Evolutionary conservation across 2,329 filamentous ascomycete species (phyloP), one percentile per base, ranked within the genome.

Genomic region (Triangularia verruculosa): DNA sequence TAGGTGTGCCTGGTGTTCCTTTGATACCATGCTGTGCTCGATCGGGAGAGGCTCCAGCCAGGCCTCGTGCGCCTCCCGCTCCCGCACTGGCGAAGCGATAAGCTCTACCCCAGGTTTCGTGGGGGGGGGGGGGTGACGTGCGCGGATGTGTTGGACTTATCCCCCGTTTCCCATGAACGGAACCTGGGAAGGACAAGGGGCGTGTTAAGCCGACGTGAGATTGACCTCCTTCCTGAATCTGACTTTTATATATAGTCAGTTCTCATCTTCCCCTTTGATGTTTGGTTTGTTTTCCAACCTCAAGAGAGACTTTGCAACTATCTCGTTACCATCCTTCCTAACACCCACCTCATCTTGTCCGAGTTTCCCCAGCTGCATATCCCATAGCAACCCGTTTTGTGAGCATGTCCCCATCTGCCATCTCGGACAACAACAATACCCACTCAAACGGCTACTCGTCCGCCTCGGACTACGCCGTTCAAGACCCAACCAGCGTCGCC

Each of bases 331-430:
- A 20, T 39, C 20, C 22, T 25, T n/a, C 32, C 27, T 1, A 7
- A 59, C 25, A 51, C 27, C 15, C 22, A 53, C 20, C 34, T 12
- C 25, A 43, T 17, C 52, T 24, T 53, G n/a, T 39, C 15, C 25
- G 22, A 54, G 51, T 54, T 54, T 54, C 51, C n/a, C 12, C 28
- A 17, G n/a, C 39, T 47, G n/a, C 8, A 32, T 54, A 54, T 28
- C 13, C 15, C 47, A 32, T 32, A 8, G 28, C 34, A n/a, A 22
- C 39, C 17, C 27, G 61, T 67, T 69, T 64, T 65, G 72, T 76
- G 69, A 76, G 70, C 74, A 88, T 88, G 86, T 81, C 84, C 68
- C 86, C 86, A 66, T 86, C 84, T 69, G 84, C 84, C 64, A 78
- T 85, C 71, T 79, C 80, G 68, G 77, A 82, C 67, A 80, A 81